phyloP scores from a whole-genome alignment of 352 stramenopile species.

The Pythium periplocum region DNA sequence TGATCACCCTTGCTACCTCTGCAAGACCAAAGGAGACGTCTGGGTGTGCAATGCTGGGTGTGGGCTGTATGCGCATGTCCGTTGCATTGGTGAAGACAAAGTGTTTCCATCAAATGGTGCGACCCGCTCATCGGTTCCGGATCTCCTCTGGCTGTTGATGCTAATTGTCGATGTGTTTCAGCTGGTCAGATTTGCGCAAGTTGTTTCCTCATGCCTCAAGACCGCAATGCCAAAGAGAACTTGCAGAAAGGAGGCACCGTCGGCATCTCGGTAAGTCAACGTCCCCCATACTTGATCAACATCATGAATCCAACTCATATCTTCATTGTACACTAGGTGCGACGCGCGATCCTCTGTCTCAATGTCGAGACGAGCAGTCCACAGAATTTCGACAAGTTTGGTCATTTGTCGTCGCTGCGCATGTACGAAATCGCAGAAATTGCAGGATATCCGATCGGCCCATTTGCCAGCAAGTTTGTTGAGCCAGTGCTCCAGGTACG shows the following conservation, averaged over 20 bases:
- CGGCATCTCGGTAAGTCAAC: conserved; percentile 39
- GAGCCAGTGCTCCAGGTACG: conserved; percentile 63
- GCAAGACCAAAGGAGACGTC: conserved; percentile 34
- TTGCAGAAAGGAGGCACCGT: conserved; percentile 51
- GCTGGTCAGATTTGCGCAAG: conserved; percentile 62
- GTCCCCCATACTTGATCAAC: no score
- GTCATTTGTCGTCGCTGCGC: conserved; percentile 63
- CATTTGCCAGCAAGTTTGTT: conserved; percentile 72
- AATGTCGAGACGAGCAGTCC: conserved; percentile 65
- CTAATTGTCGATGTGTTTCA: conserved; percentile 12
- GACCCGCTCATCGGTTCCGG: not conserved
- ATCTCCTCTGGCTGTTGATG: not conserved
- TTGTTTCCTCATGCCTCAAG: conserved; percentile 68
- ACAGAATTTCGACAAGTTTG: conserved; percentile 73
- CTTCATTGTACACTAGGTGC: conserved; percentile 24
- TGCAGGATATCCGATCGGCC: conserved; percentile 73
- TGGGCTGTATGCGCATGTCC: conserved; percentile 42
- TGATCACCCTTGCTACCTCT: conserved; percentile 41
- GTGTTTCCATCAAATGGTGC: conserved; percentile 51
- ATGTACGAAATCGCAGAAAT: conserved; percentile 74
- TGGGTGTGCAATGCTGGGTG: conserved; percentile 61
- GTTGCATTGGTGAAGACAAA: conserved; percentile 56
- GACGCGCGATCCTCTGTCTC: conserved; percentile 60
- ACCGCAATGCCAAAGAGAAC: conserved; percentile 63
- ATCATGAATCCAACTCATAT: no score